Conservation (phyloP, 108 stramenopile genomes). For the Cylindrotheca closterium region DNA sequence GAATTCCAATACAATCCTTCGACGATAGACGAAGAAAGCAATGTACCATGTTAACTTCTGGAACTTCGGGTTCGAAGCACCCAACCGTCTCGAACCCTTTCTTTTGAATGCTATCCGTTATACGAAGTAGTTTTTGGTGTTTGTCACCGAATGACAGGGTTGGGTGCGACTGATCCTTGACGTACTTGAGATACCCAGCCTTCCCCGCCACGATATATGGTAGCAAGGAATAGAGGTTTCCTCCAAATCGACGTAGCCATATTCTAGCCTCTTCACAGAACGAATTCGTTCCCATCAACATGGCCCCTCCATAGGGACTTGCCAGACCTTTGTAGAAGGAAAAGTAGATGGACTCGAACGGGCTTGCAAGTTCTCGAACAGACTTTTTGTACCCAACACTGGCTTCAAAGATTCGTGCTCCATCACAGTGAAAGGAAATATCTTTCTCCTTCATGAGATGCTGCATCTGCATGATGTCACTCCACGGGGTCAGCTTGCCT, state of each 20-base stretch:
- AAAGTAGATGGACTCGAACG: conserved; percentile 78
- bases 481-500: conserved; percentile 70
- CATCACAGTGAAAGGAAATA: conserved; percentile 78
- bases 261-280: conserved; percentile 67
- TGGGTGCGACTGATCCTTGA: background rate
- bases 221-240: conserved; percentile 71
- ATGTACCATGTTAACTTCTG: conserved; percentile 73
- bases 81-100: conserved; percentile 21
- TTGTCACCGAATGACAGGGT: conserved; percentile 47
- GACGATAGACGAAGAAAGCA: conserved; percentile 40
- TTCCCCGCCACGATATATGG: conserved; percentile 69
- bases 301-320: conserved; percentile 61
- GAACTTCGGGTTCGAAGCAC: conserved; percentile 62
- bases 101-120: conserved; percentile 23
- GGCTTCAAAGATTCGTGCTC: conserved; percentile 84
- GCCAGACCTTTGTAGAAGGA: conserved; percentile 86
- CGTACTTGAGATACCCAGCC: conserved; percentile 55
- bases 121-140: conserved; percentile 36
- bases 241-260: conserved; percentile 83
- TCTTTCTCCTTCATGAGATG: conserved; percentile 34
- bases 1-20: conserved; percentile 31
- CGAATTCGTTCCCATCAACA: conserved; percentile 59
- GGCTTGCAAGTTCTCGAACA: conserved; percentile 38
- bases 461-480: conserved; percentile 52
- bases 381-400: conserved; percentile 41